These are phyloP conservation scores for Pseudoperonospora humuli DNA, from an alignment of 352 stramenopile species.

Conservation along the genomic window DNA sequence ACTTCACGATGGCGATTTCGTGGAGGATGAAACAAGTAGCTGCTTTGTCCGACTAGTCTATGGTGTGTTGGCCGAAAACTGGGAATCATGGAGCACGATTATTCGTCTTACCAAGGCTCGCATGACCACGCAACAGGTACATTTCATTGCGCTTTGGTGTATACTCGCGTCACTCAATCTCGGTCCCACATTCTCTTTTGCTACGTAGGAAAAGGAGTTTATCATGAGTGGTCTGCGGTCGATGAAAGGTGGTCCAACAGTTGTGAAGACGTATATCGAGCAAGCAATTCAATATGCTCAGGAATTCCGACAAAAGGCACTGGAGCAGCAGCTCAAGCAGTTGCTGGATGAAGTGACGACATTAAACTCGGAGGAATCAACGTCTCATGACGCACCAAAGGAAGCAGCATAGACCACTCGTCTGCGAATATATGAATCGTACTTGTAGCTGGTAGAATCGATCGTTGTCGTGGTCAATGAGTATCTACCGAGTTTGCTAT, in stretches of 20 bases:
- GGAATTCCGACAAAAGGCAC: constrained; percentile 58
- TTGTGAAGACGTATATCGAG: constrained; percentile 61
- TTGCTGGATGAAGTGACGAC: constrained; percentile 30
- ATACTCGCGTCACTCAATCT: not conserved
- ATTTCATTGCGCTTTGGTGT: not conserved
- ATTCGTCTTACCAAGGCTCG: constrained; percentile 69
- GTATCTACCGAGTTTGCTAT: constrained; percentile 3
- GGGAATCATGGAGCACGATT: constrained; percentile 79
- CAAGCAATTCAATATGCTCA: constrained; percentile 53
- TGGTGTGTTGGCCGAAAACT: constrained; percentile 74
- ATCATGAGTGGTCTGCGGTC: constrained; percentile 53
- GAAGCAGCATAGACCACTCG: constrained; percentile 14
- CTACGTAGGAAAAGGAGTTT: constrained; percentile 66
- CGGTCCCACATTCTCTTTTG: not conserved
- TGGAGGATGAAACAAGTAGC: constrained; percentile 35
- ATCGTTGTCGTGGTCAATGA: constrained; percentile 3
- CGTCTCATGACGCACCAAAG: not conserved
- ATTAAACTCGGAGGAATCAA: constrained; percentile 1
- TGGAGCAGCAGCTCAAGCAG: constrained; percentile 42
- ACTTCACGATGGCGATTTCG: constrained; percentile 53
- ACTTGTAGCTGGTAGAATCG: too few species aligned
- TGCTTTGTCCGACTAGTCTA: constrained; percentile 70
- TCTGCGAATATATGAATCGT: constrained; percentile 3
- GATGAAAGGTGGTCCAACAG: constrained; percentile 61
- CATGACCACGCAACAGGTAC: constrained; percentile 61